Evolutionary conservation across 2,329 filamentous ascomycete genomes (phyloP).

Genomic region (Aspergillus carbonarius): DNA sequence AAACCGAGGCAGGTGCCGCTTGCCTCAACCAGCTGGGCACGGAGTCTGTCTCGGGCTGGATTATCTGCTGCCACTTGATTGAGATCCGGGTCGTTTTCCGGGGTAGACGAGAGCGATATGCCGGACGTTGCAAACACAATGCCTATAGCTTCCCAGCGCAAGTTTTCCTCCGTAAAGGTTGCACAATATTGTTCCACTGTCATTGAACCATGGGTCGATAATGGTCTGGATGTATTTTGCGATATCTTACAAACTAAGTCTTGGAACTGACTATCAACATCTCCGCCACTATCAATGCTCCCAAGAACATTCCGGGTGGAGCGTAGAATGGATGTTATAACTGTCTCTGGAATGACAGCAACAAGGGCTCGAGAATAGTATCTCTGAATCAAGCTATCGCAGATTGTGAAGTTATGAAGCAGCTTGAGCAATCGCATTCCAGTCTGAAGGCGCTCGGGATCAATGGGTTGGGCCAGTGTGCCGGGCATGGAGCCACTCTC

Average conservation of each 20-base stretch:
- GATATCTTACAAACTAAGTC: conserved; percentile 30
- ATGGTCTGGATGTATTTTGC: conserved; percentile 29
- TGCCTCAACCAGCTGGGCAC: conserved; percentile 33
- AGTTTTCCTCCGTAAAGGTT: conserved; percentile 30
- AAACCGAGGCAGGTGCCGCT: conserved; percentile 34
- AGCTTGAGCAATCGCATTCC: conserved; percentile 32
- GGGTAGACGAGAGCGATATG: conserved; percentile 33
- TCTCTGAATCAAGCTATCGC: conserved; percentile 26
- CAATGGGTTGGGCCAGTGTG: conserved; percentile 18
- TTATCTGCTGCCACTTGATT: conserved; percentile 20
- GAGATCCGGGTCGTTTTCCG: conserved; percentile 33
- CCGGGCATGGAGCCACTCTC: conserved; percentile 23
- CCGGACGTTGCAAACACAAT: conserved; percentile 41
- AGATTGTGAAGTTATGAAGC: conserved; percentile 27
- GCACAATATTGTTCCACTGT: conserved; percentile 32
- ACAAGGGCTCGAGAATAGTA: conserved; percentile 26
- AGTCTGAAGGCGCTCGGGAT: conserved; percentile 30
- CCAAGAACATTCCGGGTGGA: conserved; percentile 29
- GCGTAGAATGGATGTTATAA: conserved; percentile 28
- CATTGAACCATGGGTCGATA: conserved; percentile 29
- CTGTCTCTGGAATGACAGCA: conserved; percentile 23
- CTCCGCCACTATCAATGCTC: conserved; percentile 19
- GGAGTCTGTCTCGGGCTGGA: conserved; percentile 29
- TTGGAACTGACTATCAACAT: conserved; percentile 28
- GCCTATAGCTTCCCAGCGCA: conserved; percentile 45